Evolutionary conservation across 768 basidiomycete species (phyloP), one percentile per base, ranked within the genome.

Genomic region (Artomyces pyxidatus): DNA sequence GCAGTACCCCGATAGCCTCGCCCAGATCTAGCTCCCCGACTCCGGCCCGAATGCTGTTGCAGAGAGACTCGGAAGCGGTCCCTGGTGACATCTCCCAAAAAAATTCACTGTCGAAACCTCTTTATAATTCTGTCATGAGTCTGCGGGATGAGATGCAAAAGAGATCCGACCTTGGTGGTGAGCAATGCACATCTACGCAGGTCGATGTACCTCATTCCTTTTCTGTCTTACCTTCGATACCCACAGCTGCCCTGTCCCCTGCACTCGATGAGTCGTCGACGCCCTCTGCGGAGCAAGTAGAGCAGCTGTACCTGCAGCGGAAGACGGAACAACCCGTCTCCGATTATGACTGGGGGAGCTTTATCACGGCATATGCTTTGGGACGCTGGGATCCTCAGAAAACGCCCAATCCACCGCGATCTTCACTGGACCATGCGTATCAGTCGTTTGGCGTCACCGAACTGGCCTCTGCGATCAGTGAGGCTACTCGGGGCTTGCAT

Each of bases 321-420:
- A 48, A 51, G 25, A 47, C 37, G 23, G 59, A 56, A 39, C 32
- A 48, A 19, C 45, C 58, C 19, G 58, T 61, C 37, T 60, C 60
- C 17, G 69, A 71, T 41, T 70, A 71, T 53, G 84, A 88, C 60
- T 92, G 89, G 89, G 71, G 74, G 16, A 76, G 78, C 0, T 92
- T 91, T 63, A 79, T 87, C 53, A 65, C 71, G n/a, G 81, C 85
- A 0, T 92, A 92, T 62, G 78, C 85, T 0, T 61, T 71, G 16
- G 89, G 89, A 9, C 73, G 78, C 52, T 92, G 88, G 88, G 85
- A 88, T 61, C 87, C 88, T 6, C 80, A 80, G 51, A 73, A 71
- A 48, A 82, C 77, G 0, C 87, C 86, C 3, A 77, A 74, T 51
- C 77, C 73, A 6, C 85, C 85, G 4, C 57, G 62, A 62, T 63